These are phyloP conservation scores for Skeletonema costatum DNA, from an alignment of 108 stramenopile species.

Conservation along the genomic window DNA sequence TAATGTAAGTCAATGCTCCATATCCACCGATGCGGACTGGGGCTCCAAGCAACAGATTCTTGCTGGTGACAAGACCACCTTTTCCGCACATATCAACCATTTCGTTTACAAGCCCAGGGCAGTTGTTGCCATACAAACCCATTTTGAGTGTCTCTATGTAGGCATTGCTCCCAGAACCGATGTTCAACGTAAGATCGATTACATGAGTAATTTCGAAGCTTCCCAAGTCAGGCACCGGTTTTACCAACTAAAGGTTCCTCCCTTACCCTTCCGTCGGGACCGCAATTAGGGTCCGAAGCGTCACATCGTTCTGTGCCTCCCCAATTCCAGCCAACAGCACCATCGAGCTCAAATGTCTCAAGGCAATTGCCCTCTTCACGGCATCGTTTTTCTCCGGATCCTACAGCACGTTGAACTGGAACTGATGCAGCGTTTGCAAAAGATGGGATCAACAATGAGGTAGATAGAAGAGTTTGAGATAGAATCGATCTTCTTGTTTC, in stretches of 20 bases:
- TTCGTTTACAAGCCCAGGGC: constrained; percentile 49
- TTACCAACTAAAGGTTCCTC: constrained; percentile 48
- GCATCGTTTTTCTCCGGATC: constrained; percentile 71
- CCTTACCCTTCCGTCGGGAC: constrained; percentile 62
- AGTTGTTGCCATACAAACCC: constrained; percentile 75
- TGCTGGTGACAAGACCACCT: constrained; percentile 57
- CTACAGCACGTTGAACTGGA: constrained; percentile 72
- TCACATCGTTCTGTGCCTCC: constrained; percentile 85
- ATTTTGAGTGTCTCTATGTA: constrained; percentile 53
- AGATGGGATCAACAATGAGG: constrained; percentile 1
- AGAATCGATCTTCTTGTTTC: constrained; percentile 19
- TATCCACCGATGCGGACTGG: constrained; percentile 57
- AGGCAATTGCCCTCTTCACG: constrained; percentile 78
- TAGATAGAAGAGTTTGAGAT: background rate
- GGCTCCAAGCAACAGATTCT: constrained; percentile 58
- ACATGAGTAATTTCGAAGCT: constrained; percentile 56
- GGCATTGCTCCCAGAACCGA: constrained; percentile 60
- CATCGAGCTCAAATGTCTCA: constrained; percentile 78
- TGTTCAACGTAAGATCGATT: constrained; percentile 47
- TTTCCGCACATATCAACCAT: constrained; percentile 57
- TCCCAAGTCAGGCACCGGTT: constrained; percentile 44
- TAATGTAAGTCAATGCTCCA: constrained; percentile 58
- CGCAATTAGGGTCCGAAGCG: constrained; percentile 74
- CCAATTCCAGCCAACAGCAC: constrained; percentile 89
- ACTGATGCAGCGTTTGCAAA: constrained; percentile 42